Conservation (phyloP, 1,284 basidiomycete species). For the Puccinia hordei region DNA sequence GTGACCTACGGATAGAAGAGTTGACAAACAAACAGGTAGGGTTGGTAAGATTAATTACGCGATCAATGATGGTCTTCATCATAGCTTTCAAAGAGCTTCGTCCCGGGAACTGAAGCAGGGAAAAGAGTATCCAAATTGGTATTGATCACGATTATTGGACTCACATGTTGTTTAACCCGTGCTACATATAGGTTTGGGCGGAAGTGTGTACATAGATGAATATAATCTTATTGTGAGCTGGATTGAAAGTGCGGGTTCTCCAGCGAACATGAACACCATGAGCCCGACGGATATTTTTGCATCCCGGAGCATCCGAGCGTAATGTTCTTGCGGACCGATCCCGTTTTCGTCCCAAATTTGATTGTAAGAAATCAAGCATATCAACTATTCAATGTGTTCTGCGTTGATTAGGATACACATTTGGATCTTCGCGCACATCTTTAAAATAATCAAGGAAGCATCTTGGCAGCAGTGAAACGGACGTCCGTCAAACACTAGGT, state of each 20-base stretch:
- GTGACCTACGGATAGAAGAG: conserved; percentile 20
- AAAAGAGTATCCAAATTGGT: no score
- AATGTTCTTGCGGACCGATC: background rate
- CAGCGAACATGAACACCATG: background rate
- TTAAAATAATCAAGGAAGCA: no score
- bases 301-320: background rate
- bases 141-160: background rate
- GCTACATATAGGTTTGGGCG: background rate
- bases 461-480: no score
- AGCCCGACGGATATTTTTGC: background rate
- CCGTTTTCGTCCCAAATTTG: background rate
- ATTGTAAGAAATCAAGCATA: no score
- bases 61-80: background rate
- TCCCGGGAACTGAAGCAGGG: background rate
- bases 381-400: no score
- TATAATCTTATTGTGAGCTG: no score
- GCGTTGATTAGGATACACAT: no score
- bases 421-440: no score
- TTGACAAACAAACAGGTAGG: background rate
- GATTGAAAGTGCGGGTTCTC: no score
- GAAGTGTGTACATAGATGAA: no score
- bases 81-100: background rate
- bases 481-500: no score
- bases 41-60: background rate
- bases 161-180: background rate